Base-by-base conservation (phyloP, 495 filamentous ascomycete genomes). In the Bombardia bombarda region DNA sequence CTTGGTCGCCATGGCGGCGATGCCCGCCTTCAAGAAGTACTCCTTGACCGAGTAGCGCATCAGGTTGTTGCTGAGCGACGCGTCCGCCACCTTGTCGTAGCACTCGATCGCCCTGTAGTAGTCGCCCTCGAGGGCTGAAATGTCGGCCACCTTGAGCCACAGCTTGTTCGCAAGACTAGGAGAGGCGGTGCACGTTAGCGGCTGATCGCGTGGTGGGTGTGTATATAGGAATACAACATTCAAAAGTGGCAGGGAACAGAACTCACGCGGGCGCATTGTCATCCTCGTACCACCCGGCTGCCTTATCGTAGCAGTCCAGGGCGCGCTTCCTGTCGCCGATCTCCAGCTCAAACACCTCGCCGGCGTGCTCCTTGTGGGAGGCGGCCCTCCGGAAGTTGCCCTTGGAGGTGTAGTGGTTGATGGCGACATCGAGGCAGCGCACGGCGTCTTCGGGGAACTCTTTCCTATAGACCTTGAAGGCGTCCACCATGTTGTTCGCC, bases 11-110 rank as follows among this genome's bases (percentile, higher is more conserved):
- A 93, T 70, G 49, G 84, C 78, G 63, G 85, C 90, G 39, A 96
- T 79, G 28, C 86, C 87, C 0, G 86, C 86, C 70, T 95, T 94
- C 46, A 95, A 68, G 60, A 93, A 83, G 66, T 95, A 94, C 39
- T 93, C 86, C 62, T 95, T 95, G 42, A 95, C 82, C 13, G 80
- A 87, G 77, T 82, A 95, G 53, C 80, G 86, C 87, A 93, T 89
- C 47, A 89, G 60, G 55, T 85, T 82, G 63, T 89, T 90, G 57
- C 75, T 75, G 39, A 89, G 76, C 5, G 79, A 79, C 30, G 73
- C 66, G 22, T 75, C 74, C 24, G 84, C 84, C 30, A 95, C 84
- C 51, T 79, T 77, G 60, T 95, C 90, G 62, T 81, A 96, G 55
- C 79, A 67, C 46, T 84, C 75, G 53, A 88, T 84, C 30, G 87